These are phyloP conservation scores for Annona cherimola DNA, from an alignment of 164 flowering plant species.

Conservation along the genomic window DNA sequence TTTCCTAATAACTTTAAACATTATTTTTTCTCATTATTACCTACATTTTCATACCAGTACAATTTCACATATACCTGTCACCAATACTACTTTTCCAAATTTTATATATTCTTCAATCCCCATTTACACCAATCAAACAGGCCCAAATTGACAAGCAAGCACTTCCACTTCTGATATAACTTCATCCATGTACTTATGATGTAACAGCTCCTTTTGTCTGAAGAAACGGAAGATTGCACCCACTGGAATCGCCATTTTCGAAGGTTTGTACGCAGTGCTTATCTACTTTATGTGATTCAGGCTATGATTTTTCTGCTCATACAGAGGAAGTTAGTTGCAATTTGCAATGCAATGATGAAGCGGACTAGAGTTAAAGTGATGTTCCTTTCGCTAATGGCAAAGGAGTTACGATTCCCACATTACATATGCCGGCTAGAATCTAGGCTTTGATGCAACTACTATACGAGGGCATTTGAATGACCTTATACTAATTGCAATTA, in stretches of 20 bases:
- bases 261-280: conserved; percentile 23
- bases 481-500: neutral
- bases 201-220: conserved; percentile 42
- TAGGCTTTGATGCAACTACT: neutral
- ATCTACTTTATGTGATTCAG: neutral
- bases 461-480: neutral
- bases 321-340: neutral
- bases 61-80: no score
- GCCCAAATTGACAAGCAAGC: no score
- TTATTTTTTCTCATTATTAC: no score
- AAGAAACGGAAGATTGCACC: conserved; percentile 50
- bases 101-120: no score
- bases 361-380: neutral
- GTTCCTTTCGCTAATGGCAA: neutral
- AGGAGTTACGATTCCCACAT: neutral
- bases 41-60: no score
- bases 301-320: neutral
- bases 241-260: conserved; percentile 57
- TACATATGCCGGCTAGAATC: neutral
- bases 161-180: neutral
- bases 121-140: no score
- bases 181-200: neutral
- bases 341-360: no score
- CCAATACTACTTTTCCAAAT: no score
- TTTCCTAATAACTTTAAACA: no score